Evolutionary conservation across 805 yeast species (phyloP), one percentile per base, ranked within the genome.

Genomic region (Saturnispora sanitii): DNA sequence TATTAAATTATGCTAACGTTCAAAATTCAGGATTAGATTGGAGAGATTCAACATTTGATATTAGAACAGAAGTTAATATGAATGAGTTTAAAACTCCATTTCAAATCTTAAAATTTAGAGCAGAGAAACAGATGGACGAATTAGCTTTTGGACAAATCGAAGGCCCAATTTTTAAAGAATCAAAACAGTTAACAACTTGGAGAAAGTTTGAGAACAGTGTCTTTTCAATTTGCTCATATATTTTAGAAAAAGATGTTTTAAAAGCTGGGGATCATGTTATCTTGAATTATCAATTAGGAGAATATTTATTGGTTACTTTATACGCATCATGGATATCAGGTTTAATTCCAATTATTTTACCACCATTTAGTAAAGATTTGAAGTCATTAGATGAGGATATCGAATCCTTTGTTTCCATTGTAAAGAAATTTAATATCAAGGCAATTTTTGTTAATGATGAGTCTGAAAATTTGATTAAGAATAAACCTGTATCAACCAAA

Each of bases 271-370:
- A 82, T 40, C 66, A 70, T 47, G 90, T 86, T 3, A 68, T 87
- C 3, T 63, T 92, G 51, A 79, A 87, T 79, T 87, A 85, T 56
- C 81, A 94, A 0, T 72, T 90, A 35, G 77, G 87, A 1, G 95
- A 88, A 43, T 97, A 92, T 46, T 90, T 75, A 53, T 75, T 81
- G 4, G 75, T 85, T 22, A 85, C 94, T 2, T 67, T 87, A 1
- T 77, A 79, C 58, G 96, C 98, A 0, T 90, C 97, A 56, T 73
- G 90, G 57, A 61, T 80, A 42, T 73, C 87, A 40, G 95, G 96
- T 7, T 43, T 86, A 4, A 70, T 83, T 3, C 85, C 92, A 1
- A 69, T 90, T 13, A 92, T 94, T 0, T 58, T 86, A 55, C 64
- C 77, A 8, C 87, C 94, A 0, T 61, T 87, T 31, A 86, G 81